Evolutionary conservation across 108 stramenopile genomes (phyloP).

Genomic region (Fragilaria crotonensis): DNA sequence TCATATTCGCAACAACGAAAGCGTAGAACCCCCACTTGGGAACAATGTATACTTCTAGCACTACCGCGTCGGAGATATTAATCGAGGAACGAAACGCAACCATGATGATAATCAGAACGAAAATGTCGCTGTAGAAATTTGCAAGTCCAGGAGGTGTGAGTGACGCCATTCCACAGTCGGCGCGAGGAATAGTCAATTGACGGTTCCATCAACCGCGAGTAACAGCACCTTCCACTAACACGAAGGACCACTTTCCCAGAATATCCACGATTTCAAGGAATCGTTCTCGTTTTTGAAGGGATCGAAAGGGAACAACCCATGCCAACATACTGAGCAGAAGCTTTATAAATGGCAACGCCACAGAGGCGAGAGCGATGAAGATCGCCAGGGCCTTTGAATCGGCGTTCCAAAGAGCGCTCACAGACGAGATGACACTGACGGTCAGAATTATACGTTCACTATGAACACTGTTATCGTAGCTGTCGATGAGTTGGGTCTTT

Average conservation of each 20-base stretch:
- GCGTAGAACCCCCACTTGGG: slow-evolving; percentile 71
- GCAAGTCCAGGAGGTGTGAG: too few relatives aligned
- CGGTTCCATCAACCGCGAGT: too few relatives aligned
- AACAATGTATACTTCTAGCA: slow-evolving; percentile 42
- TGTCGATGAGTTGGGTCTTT: background rate
- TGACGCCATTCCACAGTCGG: too few relatives aligned
- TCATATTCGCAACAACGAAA: slow-evolving; percentile 70
- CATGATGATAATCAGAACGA: slow-evolving; percentile 76
- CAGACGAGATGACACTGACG: slow-evolving; percentile 17
- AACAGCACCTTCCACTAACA: too few relatives aligned
- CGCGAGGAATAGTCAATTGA: too few relatives aligned
- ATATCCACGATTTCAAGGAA: slow-evolving; percentile 59
- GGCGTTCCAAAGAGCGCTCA: slow-evolving; percentile 22
- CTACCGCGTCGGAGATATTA: slow-evolving; percentile 15
- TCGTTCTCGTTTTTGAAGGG: slow-evolving; percentile 42
- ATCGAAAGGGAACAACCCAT: slow-evolving; percentile 42
- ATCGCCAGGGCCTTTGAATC: slow-evolving; percentile 22
- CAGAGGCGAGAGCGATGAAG: slow-evolving; percentile 20
- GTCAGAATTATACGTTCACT: slow-evolving; percentile 10
- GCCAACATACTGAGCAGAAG: slow-evolving; percentile 44
- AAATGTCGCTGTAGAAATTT: slow-evolving; percentile 61
- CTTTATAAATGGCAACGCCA: slow-evolving; percentile 77
- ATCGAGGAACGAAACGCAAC: slow-evolving; percentile 74
- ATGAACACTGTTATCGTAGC: background rate
- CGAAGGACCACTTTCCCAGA: slow-evolving; percentile 81